Percentiles rank a stretch among this genome's conserved stretches.
These are phyloP conservation scores for Hymenoscyphus infarciens DNA, from an alignment of 2,329 filamentous ascomycete species.

Conservation along the genomic window DNA sequence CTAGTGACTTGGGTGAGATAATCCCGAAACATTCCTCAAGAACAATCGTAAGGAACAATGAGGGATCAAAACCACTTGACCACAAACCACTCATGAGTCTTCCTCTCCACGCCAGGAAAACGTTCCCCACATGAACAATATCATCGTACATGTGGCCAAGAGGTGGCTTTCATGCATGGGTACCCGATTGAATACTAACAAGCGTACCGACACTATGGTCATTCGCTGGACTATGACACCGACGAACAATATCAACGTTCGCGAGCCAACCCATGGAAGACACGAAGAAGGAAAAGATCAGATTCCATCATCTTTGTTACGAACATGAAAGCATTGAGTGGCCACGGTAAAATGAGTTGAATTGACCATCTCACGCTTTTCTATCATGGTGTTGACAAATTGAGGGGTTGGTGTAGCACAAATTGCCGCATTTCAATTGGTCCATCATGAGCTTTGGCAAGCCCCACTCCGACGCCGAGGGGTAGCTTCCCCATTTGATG, in stretches of 20 bases:
- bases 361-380: too few relatives aligned
- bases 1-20: not conserved
- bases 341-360: too few relatives aligned
- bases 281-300: not conserved
- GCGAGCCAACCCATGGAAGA: not conserved
- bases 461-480: not conserved
- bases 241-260: not conserved
- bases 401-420: not conserved
- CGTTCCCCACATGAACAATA: not conserved
- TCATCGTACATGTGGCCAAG: not conserved
- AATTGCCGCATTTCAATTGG: not conserved
- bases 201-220: not conserved
- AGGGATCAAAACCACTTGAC: not conserved
- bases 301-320: not conserved
- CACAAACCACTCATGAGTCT: not conserved
- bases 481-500: not conserved
- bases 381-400: too few relatives aligned
- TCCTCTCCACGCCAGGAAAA: too few relatives aligned
- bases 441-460: not conserved
- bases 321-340: too few relatives aligned
- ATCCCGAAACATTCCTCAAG: not conserved
- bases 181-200: not conserved
- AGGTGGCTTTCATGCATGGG: not conserved
- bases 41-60: constrained; percentile 4
- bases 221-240: not conserved